phyloP scores from a whole-genome alignment of 2,329 filamentous ascomycete genomes.

The Cyphellophora attinorum region DNA sequence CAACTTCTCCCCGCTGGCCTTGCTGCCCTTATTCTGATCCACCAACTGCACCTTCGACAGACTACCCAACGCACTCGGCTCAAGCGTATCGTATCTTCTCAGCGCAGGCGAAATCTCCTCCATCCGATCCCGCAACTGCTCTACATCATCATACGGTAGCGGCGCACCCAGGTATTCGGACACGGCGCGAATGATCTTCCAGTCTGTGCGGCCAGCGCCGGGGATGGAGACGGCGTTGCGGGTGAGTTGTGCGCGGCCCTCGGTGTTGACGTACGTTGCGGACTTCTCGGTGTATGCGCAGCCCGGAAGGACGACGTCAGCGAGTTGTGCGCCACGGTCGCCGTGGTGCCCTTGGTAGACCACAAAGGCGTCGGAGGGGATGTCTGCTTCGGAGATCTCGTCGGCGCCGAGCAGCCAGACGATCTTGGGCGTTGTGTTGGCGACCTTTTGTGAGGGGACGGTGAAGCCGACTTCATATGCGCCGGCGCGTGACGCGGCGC shows the following conservation, averaged over 20 bases:
- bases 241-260: conserved; percentile 90
- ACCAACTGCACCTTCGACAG: conserved; percentile 91
- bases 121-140: conserved; percentile 84
- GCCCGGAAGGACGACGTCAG: conserved; percentile 86
- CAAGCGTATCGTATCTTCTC: conserved; percentile 80
- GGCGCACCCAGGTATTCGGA: conserved; percentile 84
- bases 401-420: conserved; percentile 95
- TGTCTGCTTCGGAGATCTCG: conserved; percentile 73
- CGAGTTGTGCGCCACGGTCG: conserved; percentile 83
- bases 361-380: conserved; percentile 92
- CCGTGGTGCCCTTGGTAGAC: conserved; percentile 98
- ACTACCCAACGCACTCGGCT: conserved; percentile 62
- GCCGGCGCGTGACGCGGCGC: conserved; percentile 81
- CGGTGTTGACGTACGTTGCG: conserved; percentile 94
- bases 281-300: conserved; percentile 96
- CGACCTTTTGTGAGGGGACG: conserved; percentile 69
- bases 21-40: conserved; percentile 86
- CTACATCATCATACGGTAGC: conserved; percentile 87
- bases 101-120: conserved; percentile 86
- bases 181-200: conserved; percentile 93
- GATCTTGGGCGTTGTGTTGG: conserved; percentile 82
- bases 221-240: conserved; percentile 81
- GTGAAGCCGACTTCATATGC: conserved; percentile 96
- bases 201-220: conserved; percentile 86
- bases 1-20: conserved; percentile 61